Evolutionary conservation across 371 early-diverging fungal genomes (phyloP).

Genomic region (Syncephalastrum monosporum): DNA sequence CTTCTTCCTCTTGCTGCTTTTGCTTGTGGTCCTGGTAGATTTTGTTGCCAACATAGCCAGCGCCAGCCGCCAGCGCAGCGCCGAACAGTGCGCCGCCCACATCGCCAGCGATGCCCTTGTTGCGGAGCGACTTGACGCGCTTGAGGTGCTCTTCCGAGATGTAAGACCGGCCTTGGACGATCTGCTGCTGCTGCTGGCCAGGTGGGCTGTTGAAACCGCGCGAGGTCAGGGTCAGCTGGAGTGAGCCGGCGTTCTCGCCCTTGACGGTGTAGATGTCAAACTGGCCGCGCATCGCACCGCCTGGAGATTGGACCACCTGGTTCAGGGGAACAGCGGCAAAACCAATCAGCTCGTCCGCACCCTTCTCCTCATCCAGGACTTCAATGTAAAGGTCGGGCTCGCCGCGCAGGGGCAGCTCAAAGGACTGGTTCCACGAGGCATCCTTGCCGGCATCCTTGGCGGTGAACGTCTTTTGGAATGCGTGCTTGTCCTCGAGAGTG

Average conservation of each 20-base stretch:
- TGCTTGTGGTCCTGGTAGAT: constrained; percentile 43
- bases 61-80: constrained; percentile 27
- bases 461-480: constrained; percentile 55
- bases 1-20: constrained; percentile 28
- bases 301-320: constrained; percentile 50
- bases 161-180: constrained; percentile 48
- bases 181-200: constrained; percentile 2
- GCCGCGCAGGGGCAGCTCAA: constrained; percentile 43
- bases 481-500: constrained; percentile 38
- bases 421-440: constrained; percentile 60
- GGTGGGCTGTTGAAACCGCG: constrained; percentile 50
- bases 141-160: constrained; percentile 47
- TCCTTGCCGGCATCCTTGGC: constrained; percentile 55
- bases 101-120: constrained; percentile 46
- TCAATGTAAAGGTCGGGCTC: constrained; percentile 55
- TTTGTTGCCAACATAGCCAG: constrained; percentile 53
- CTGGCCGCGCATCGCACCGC: constrained; percentile 45
- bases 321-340: constrained; percentile 63
- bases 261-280: constrained; percentile 49
- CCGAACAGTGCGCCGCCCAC: constrained; percentile 18
- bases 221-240: constrained; percentile 49
- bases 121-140: constrained; percentile 49
- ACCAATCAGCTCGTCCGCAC: constrained; percentile 52
- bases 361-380: constrained; percentile 53
- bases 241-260: constrained; percentile 47